Evolutionary conservation across 305 asterid species (phyloP), one percentile per base, ranked within the genome.

Genomic region (Ilex paraguariensis): DNA sequence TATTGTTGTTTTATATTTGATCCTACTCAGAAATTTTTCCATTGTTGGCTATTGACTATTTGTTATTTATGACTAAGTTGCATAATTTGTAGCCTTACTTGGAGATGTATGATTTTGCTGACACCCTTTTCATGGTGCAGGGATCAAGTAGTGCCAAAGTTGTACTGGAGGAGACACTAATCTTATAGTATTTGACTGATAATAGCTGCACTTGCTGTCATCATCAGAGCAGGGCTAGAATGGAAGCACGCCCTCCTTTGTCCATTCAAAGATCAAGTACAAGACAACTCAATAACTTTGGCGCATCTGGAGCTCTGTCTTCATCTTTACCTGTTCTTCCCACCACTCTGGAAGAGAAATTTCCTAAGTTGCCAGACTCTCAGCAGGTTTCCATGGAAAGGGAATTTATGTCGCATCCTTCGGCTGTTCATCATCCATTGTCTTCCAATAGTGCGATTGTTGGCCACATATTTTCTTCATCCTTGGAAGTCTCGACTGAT

Each of bases 181-280:
- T 60, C 66, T 68, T 13, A 70, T 56, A 66, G 39, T 56, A 54
- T 46, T 13, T 67, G 54, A 65, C 60, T 36, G 54, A 68, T 36
- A 62, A 68, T 36, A 62, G 65, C 49, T 50, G 65, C 62, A 67
- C 28, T 21, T 21, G 28, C 66, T 64, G 28, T 61, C 56, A 21
- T 66, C 17, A 46, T 46, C 55, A 68, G 57, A 59, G 61, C 66
- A 68, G 61, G 70, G 70, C 70, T 62, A 59, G 45, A 46, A 91
- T 88, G 96, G 92, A 87, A 75, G 81, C 87, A 53, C 86, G 75
- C 17, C 89, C 78, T 60, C 67, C 86, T 77, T 52, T 86, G 56
- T 77, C 86, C 46, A 67, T 85, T 75, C 93, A 83, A 70, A 81
- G 93, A 66, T 66, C 89, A 44, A 80, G 78, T 59, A 67, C 85